Percentiles rank a stretch among this genome's conserved stretches.
phyloP scores from a whole-genome alignment of 2,329 filamentous ascomycete genomes.

The Ceratocystis destructans region DNA sequence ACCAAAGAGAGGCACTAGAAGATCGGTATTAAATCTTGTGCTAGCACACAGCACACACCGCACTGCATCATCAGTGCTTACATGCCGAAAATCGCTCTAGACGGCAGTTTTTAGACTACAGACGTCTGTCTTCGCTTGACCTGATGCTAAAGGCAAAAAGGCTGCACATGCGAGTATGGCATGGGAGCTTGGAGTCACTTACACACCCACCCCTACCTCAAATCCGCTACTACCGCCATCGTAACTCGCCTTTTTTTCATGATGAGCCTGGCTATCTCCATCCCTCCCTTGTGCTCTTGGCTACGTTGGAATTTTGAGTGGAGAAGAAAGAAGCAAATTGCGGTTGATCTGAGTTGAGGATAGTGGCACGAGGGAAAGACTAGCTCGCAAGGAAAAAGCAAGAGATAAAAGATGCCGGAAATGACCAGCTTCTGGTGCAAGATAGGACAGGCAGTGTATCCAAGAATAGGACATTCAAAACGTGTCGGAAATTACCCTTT shows the following conservation, averaged over 20 bases:
- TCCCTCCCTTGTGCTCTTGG: background rate
- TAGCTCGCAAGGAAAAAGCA: background rate
- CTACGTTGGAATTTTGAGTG: background rate
- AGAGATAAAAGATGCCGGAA: background rate
- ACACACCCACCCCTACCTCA: background rate
- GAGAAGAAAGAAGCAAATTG: background rate
- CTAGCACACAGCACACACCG: background rate
- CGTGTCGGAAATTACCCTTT: slow-evolving; percentile 5
- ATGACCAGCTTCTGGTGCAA: background rate
- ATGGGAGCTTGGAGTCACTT: background rate
- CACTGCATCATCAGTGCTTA: background rate
- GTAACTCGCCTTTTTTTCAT: background rate
- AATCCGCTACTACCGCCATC: background rate
- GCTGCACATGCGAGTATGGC: background rate
- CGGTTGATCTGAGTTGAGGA: background rate
- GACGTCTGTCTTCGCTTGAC: background rate
- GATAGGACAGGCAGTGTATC: background rate
- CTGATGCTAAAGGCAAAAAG: background rate
- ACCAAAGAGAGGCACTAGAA: background rate
- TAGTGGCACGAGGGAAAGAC: background rate
- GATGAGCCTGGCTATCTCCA: background rate
- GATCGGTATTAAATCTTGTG: slow-evolving; percentile 5
- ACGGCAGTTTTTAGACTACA: background rate
- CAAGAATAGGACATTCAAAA: slow-evolving; percentile 7
- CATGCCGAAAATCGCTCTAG: background rate